Conservation (phyloP, 2,329 filamentous ascomycete species). For the Leptographium wingfieldii region DNA sequence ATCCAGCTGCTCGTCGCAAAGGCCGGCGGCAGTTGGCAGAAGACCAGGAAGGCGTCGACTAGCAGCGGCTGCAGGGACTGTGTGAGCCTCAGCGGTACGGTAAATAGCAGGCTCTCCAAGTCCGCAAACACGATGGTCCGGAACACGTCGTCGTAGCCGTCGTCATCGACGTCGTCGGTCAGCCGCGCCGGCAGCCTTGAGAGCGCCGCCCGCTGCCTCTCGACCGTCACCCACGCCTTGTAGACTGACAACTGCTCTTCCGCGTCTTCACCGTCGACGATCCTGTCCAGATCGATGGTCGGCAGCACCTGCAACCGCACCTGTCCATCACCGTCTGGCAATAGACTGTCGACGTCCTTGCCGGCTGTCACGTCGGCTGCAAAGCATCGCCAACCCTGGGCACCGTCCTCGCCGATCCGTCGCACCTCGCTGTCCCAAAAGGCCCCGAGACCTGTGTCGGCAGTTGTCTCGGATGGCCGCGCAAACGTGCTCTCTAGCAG, state of each 20-base stretch:
- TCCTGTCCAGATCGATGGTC: not conserved
- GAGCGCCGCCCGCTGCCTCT: constrained; percentile 33
- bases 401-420: constrained; percentile 61
- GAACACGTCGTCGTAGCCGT: constrained; percentile 71
- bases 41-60: constrained; percentile 58
- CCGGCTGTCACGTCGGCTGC: constrained; percentile 17
- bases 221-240: constrained; percentile 39
- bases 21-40: constrained; percentile 49
- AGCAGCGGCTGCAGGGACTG: constrained; percentile 31
- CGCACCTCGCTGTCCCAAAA: constrained; percentile 84
- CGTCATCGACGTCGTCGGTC: constrained; percentile 59
- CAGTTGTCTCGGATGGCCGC: constrained; percentile 26
- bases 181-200: constrained; percentile 57
- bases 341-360: constrained; percentile 10
- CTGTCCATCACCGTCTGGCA: not conserved
- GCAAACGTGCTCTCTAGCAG: constrained; percentile 60
- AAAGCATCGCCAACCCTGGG: constrained; percentile 58
- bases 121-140: constrained; percentile 72
- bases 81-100: constrained; percentile 28
- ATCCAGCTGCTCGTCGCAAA: constrained; percentile 15
- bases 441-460: constrained; percentile 20
- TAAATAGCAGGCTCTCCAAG: constrained; percentile 49
- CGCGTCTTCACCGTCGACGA: constrained; percentile 13
- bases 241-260: constrained; percentile 20
- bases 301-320: constrained; percentile 4